Conservation (phyloP, 2,329 filamentous ascomycete species). For the Gaeumannomyces sp. region DNA sequence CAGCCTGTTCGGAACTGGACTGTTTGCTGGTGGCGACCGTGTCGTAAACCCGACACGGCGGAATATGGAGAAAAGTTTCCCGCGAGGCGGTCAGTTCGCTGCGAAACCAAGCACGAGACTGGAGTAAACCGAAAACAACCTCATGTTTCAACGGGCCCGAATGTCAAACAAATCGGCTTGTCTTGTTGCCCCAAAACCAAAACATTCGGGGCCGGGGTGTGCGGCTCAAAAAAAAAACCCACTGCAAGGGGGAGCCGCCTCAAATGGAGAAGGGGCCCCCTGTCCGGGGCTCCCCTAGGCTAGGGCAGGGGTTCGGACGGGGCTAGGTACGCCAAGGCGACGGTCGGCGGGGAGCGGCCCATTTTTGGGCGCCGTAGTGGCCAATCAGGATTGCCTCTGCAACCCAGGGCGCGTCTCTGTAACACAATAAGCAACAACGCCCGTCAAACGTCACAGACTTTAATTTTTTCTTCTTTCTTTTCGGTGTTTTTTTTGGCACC, state of each 20-base stretch:
- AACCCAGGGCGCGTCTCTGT: conserved; percentile 30
- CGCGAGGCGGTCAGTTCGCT: background rate
- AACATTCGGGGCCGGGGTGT: conserved; percentile 10
- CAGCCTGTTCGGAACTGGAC: background rate
- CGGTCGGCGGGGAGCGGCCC: background rate
- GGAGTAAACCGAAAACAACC: conserved; percentile 22
- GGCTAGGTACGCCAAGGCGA: background rate
- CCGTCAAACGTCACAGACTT: conserved; percentile 34
- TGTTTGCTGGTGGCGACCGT: background rate
- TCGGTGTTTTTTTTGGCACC: too few relatives aligned
- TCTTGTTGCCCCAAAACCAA: conserved; percentile 19
- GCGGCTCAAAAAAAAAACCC: background rate
- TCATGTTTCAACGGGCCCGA: conserved; percentile 27
- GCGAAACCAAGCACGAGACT: background rate
- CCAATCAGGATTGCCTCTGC: conserved; percentile 24
- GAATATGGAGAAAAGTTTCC: background rate
- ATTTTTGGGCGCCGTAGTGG: conserved; percentile 8
- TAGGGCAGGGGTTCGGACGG: conserved; percentile 9
- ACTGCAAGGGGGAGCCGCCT: background rate
- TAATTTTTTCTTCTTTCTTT: conserved; percentile 10
- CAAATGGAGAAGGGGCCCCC: conserved; percentile 2
- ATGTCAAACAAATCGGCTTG: conserved; percentile 19
- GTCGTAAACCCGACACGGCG: background rate
- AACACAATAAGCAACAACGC: conserved; percentile 32
- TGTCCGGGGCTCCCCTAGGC: conserved; percentile 5